These are phyloP conservation scores for Syzygium aromaticum DNA, from an alignment of 345 rosid species.

Conservation along the genomic window DNA sequence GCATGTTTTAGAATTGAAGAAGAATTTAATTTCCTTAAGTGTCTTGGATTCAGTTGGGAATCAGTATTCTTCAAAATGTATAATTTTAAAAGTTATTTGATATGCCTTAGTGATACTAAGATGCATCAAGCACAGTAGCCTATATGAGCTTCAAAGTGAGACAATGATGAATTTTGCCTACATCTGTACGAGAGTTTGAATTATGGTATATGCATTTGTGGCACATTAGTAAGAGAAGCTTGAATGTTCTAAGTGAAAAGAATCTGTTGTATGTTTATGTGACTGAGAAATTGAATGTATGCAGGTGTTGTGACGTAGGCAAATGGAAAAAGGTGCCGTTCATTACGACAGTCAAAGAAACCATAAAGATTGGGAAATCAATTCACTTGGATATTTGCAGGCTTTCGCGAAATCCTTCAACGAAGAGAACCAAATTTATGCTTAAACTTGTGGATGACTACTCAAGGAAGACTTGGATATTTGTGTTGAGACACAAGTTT, in stretches of 20 bases:
- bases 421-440: too few relatives aligned
- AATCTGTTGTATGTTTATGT: neutral
- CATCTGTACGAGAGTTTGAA: neutral
- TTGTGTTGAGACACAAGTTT: too few relatives aligned
- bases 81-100: too few relatives aligned
- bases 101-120: neutral
- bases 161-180: neutral
- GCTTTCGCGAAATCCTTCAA: neutral
- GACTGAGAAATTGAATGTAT: neutral
- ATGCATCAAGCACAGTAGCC: neutral
- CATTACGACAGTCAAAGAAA: neutral
- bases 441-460: too few relatives aligned
- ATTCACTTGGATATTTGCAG: neutral
- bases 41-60: neutral
- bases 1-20: neutral
- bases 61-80: neutral
- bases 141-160: rapidly evolving
- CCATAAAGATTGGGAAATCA: neutral
- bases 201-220: neutral
- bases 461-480: too few relatives aligned
- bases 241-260: rapidly evolving
- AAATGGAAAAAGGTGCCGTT: neutral
- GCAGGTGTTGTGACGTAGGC: neutral
- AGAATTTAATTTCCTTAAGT: neutral
- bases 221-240: neutral